Base-by-base conservation (phyloP, 1,284 basidiomycete species). In the Fomitopsis betulina region DNA sequence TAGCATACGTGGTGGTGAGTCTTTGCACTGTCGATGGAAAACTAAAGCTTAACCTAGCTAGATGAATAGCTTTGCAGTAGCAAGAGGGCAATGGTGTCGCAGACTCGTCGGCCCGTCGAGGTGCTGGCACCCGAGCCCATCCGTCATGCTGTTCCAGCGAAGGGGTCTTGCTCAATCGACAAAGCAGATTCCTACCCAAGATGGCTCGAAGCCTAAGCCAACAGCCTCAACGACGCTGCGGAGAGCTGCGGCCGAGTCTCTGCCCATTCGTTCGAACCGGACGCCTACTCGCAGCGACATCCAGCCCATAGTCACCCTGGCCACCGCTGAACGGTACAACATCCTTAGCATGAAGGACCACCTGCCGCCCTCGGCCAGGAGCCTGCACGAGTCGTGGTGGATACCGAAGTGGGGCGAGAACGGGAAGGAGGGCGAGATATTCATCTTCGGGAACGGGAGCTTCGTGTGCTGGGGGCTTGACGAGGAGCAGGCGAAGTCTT, bases 381-480 rank as follows among this genome's bases (percentile, higher is more conserved):
- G 78, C 19, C 77, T 92, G 19, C 86, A 92, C 58, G 89, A 91
- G 32, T 67, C 89, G 6, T 87, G 84, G 79, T 93, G 89, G 88
- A 76, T 92, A 25, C 88, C 90, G n/a, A 77, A 79, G 65, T 87
- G 87, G 84, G 76, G 77, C 50, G 70, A 70, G 19, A 75, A 80
- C 55, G 86, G 85, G 2, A 77, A 82, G 58, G 79, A 88, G 60
- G 93, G 93, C n/a, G 93, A 96, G 70, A 77, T 94, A 23, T 95
- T 94, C 72, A 80, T 95, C 12, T 96, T 96, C 70, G 80, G 81
- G 33, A 92, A 91, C 63, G 93, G 93, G 1, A 91, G 84, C 63
- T 87, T 93, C 60, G 93, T 96, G 4, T 92, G 87, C 62, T 96
- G 93, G 93, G 93, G 93, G 7, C 71, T 94, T 59, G 82, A 79